phyloP scores from a whole-genome alignment of 2,329 filamentous ascomycete genomes.

The Amauroascus niger region DNA sequence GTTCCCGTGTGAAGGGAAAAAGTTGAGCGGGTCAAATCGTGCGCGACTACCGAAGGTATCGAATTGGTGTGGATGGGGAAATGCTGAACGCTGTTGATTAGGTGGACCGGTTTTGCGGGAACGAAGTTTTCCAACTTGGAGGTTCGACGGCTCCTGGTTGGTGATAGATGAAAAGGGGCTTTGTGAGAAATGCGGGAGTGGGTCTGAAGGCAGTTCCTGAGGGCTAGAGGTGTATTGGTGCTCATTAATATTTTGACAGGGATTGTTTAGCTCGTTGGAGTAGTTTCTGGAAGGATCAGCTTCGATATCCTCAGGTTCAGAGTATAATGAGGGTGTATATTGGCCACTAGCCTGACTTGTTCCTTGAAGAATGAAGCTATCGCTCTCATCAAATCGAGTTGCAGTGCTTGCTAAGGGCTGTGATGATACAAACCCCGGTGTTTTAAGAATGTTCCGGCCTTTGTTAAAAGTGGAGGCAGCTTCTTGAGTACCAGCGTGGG shows the following conservation, averaged over 20 bases:
- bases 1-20: constrained; percentile 11
- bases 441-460: not conserved
- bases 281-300: not conserved
- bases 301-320: not conserved
- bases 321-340: constrained; percentile 6
- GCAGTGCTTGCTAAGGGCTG: not conserved
- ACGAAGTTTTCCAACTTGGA: not conserved
- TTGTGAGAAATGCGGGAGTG: not conserved
- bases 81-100: not conserved
- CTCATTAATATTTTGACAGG: not conserved
- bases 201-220: not conserved
- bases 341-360: not conserved
- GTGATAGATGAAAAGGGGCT: not conserved
- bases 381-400: not conserved
- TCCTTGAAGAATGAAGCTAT: not conserved
- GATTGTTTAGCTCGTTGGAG: not conserved
- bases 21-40: constrained; percentile 17
- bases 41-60: constrained; percentile 13
- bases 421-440: not conserved
- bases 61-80: constrained; percentile 18
- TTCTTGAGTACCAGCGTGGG: not conserved
- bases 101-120: not conserved
- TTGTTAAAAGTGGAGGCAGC: not conserved
- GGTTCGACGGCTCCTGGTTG: not conserved
- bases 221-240: not conserved